Percentiles rank a stretch among this genome's conserved stretches.
Conservation (phyloP, 2,329 filamentous ascomycete genomes). For the Allantophomopsis cytisporea region DNA sequence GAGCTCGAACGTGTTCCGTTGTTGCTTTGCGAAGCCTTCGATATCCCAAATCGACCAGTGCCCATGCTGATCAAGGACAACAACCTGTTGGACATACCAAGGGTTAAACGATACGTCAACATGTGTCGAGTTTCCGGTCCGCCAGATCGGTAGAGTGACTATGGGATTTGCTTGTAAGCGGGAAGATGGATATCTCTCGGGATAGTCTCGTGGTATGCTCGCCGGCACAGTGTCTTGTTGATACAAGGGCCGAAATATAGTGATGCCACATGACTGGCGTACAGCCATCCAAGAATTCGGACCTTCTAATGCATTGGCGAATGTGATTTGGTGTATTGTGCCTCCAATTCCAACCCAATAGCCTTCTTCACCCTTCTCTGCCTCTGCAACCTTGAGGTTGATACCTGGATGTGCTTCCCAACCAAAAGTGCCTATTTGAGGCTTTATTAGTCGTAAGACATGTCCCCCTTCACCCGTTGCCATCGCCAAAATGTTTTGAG, state of each 20-base stretch:
- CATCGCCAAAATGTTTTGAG: constrained; percentile 10
- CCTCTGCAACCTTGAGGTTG: constrained; percentile 5
- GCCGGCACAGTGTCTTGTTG: constrained; percentile 7
- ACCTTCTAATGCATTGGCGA: constrained; percentile 22
- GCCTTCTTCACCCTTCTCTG: constrained; percentile 7
- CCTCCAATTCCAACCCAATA: constrained; percentile 20
- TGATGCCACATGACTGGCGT: constrained; percentile 23
- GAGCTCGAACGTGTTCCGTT: constrained; percentile 3
- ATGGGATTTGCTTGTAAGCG: constrained; percentile 41
- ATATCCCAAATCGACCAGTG: constrained; percentile 55
- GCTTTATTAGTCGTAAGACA: constrained; percentile 14
- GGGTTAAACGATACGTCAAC: constrained; percentile 55
- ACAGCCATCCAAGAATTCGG: constrained; percentile 28
- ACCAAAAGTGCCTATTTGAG: constrained; percentile 9
- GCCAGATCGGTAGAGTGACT: constrained; percentile 31
- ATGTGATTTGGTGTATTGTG: constrained; percentile 32
- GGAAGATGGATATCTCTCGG: constrained; percentile 22
- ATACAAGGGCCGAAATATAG: constrained; percentile 24
- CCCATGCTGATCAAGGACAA: constrained; percentile 49
- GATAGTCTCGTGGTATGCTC: constrained; percentile 2
- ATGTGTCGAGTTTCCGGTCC: constrained; percentile 41
- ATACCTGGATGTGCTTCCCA: constrained; percentile 13
- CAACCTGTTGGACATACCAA: constrained; percentile 44
- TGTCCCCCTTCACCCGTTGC: constrained; percentile 16
- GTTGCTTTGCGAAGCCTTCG: constrained; percentile 8